phyloP scores from a whole-genome alignment of 345 rosid species.

The Cardiospermum halicacabum region DNA sequence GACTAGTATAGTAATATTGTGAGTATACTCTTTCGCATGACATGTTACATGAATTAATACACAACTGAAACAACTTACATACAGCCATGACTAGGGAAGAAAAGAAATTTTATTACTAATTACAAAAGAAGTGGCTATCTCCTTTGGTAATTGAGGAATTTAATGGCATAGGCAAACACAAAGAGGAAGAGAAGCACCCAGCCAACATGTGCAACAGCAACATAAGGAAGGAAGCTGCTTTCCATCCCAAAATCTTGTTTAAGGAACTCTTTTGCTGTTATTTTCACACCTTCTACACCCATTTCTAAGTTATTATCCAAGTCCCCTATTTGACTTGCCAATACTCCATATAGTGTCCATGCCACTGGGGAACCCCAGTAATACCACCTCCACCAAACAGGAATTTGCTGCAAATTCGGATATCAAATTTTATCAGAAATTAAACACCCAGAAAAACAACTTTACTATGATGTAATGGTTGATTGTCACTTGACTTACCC shows the following conservation, averaged over 20 bases:
- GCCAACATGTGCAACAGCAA: slow-evolving; percentile 48
- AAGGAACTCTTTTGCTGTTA: slow-evolving; percentile 37
- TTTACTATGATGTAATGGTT: too few relatives aligned
- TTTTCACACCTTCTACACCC: slow-evolving; percentile 21
- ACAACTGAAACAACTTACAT: too few relatives aligned
- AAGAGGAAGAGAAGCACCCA: slow-evolving; percentile 48
- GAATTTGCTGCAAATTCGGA: slow-evolving; percentile 53
- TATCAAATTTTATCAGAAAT: too few relatives aligned
- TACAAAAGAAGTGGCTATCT: too few relatives aligned
- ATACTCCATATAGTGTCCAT: slow-evolving; percentile 79
- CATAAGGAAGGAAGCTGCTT: slow-evolving; percentile 53
- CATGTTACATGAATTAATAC: too few relatives aligned
- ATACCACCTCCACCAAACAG: slow-evolving; percentile 96
- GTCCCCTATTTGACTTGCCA: slow-evolving; percentile 73
- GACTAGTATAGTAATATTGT: too few relatives aligned
- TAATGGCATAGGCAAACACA: slow-evolving; percentile 49
- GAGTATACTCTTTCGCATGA: too few relatives aligned
- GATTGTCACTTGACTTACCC: slow-evolving; percentile 31
- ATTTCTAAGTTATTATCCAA: slow-evolving; percentile 22
- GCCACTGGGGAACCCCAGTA: slow-evolving; percentile 74
- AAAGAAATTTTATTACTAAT: too few relatives aligned
- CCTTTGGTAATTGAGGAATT: slow-evolving; percentile 57
- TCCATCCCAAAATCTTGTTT: slow-evolving; percentile 43
- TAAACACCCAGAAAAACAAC: too few relatives aligned
- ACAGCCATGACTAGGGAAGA: too few relatives aligned